Percentiles rank a stretch among this genome's conserved stretches.
These are phyloP conservation scores for Lupinus albus DNA, from an alignment of 306 rosid species.

Conservation along the genomic window DNA sequence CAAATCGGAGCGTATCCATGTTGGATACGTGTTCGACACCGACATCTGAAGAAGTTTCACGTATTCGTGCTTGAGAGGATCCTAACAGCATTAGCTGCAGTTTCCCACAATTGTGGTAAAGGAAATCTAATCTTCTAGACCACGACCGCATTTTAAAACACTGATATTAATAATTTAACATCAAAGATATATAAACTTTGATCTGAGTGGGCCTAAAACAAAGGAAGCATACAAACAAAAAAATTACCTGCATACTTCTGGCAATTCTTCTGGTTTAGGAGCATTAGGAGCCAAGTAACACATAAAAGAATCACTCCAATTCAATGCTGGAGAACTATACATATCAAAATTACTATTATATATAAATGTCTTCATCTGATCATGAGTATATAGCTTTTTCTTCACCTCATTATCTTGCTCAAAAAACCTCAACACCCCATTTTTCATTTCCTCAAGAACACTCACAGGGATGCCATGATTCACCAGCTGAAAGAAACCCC, in stretches of 20 bases:
- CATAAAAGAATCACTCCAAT: conserved; percentile 42
- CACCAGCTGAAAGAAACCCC: conserved; percentile 46
- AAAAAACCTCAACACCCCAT: conserved; percentile 37
- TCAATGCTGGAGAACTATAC: conserved; percentile 40
- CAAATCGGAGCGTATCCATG: too few species aligned
- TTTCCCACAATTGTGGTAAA: too few species aligned
- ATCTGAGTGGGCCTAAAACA: too few species aligned
- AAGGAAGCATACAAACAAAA: too few species aligned
- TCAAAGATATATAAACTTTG: too few species aligned
- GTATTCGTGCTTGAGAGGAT: too few species aligned
- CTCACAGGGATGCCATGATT: conserved; percentile 39
- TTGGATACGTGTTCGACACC: too few species aligned
- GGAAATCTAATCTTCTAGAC: too few species aligned
- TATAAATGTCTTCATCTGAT: conserved; percentile 6
- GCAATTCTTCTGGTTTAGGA: conserved; percentile 38
- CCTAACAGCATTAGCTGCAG: too few species aligned
- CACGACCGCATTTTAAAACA: too few species aligned
- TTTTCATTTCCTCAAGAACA: conserved; percentile 33
- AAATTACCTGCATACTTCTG: conserved; percentile 37
- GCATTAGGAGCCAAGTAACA: conserved; percentile 22
- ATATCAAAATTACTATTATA: conserved; percentile 43
- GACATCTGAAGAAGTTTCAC: too few species aligned
- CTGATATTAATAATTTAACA: too few species aligned
- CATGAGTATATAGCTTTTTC: conserved; percentile 27
- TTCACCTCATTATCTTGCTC: conserved; percentile 42